phyloP scores from a whole-genome alignment of 2,329 filamentous ascomycete species.

The Alternaria ethzedia region DNA sequence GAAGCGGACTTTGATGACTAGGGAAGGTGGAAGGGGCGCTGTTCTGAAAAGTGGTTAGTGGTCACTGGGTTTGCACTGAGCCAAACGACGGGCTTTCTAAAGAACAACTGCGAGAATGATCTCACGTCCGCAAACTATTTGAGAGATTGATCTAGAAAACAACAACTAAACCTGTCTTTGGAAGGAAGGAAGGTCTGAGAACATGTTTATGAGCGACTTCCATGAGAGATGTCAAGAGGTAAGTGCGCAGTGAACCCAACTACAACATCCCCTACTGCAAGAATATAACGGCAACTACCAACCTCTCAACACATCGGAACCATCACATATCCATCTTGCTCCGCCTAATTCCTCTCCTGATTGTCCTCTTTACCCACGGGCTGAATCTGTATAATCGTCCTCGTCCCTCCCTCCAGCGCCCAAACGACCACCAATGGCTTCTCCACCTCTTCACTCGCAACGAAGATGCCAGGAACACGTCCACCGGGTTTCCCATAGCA shows the following conservation, averaged over 20 bases:
- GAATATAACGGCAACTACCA: background rate
- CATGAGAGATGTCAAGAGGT: background rate
- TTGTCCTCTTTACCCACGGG: background rate
- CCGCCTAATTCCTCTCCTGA: rapidly evolving
- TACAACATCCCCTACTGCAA: background rate
- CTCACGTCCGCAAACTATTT: background rate
- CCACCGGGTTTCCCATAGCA: rapidly evolving
- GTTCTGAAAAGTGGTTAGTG: background rate
- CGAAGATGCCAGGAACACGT: background rate
- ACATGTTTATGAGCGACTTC: background rate
- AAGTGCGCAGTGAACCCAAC: background rate
- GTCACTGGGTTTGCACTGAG: background rate
- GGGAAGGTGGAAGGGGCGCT: background rate
- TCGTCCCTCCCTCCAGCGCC: background rate
- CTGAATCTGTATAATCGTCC: rapidly evolving
- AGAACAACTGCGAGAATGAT: background rate
- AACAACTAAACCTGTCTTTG: background rate
- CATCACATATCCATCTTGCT: background rate
- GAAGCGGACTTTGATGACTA: background rate
- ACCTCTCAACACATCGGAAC: background rate
- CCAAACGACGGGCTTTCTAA: background rate
- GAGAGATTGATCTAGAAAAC: background rate
- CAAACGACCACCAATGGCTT: background rate
- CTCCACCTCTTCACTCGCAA: background rate
- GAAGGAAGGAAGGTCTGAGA: background rate